Evolutionary conservation across 2,329 filamentous ascomycete genomes (phyloP).

Genomic region (Ascochyta koolunga): DNA sequence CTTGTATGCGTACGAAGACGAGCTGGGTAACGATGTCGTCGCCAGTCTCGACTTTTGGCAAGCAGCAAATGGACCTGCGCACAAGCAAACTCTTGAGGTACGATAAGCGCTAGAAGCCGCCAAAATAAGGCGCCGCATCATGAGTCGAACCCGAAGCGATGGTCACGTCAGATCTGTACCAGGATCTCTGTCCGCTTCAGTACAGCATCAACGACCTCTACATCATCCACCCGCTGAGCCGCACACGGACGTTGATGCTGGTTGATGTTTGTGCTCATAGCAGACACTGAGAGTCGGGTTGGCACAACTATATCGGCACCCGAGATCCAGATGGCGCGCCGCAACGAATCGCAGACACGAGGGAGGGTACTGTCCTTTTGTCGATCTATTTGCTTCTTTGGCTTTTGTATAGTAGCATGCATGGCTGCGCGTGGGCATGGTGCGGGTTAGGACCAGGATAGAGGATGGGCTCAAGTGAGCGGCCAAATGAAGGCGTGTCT

Average conservation of each 20-base stretch:
- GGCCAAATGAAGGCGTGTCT: neutral
- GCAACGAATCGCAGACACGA: neutral
- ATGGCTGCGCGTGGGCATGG: slow-evolving; percentile 4
- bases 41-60: slow-evolving; percentile 95
- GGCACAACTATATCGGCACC: neutral
- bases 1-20: slow-evolving; percentile 95
- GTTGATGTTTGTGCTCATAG: neutral
- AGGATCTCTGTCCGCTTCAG: neutral
- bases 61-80: slow-evolving; percentile 34
- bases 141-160: neutral
- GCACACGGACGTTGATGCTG: neutral
- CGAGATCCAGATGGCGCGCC: neutral
- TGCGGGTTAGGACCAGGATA: neutral
- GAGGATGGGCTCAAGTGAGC: neutral
- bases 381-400: slow-evolving; percentile 1
- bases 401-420: slow-evolving; percentile 18
- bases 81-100: slow-evolving; percentile 36
- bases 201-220: neutral
- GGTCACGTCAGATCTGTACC: neutral
- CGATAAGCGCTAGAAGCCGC: slow-evolving; percentile 33
- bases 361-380: neutral
- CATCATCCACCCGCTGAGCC: neutral
- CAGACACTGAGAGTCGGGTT: neutral
- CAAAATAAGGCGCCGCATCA: neutral
- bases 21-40: slow-evolving; percentile 89